Base-by-base conservation (phyloP, 257 asterid genomes). In the Penstemon barbatus region DNA sequence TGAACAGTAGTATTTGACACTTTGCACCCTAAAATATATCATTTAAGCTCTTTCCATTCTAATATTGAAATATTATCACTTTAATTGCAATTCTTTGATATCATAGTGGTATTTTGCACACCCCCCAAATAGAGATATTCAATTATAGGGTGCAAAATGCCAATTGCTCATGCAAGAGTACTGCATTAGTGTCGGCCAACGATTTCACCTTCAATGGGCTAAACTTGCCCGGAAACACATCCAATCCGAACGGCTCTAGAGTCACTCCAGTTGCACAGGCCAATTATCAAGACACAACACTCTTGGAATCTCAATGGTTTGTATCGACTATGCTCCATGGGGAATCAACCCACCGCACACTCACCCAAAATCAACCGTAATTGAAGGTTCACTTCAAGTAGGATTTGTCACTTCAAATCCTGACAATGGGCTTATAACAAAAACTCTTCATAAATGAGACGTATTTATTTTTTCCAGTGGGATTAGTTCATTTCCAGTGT, bases 281-380 rank as follows among this genome's bases (percentile, higher is more conserved):
- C 84, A 79, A 36, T n/a, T 79, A 18, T 78, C 84, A 0, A 81
- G 84, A 7, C 84, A 75, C 71, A 79, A 79, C 84, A 79, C 76
- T 8, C 78, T 79, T 0, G 84, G 84, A 8, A 79, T 79, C 71
- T 79, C 83, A 4, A 51, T 79, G 75, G 83, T 64, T 5, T 81
- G 81, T 40, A 61, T 69, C 1, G 81, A 79, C 68, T 72, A 72
- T 6, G 81, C 84, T 7, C 84, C 83, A 3, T 51, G 70, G 83
- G 83, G 83, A 25, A 64, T 75, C 67, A 79, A 75, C 75, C 80
- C 83, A 3, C 83, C 83, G 0, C 84, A 79, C 76, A 79, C 80
- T 6, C 84, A 79, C 74, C 84, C 81, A 4, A 51, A 81, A 56
- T 81, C 84, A 62, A 69, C 81, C 7, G 84, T 79, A 3, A n/a